Evolutionary conservation across 495 filamentous ascomycete species (phyloP).

Genomic region (Xylaria sp.): DNA sequence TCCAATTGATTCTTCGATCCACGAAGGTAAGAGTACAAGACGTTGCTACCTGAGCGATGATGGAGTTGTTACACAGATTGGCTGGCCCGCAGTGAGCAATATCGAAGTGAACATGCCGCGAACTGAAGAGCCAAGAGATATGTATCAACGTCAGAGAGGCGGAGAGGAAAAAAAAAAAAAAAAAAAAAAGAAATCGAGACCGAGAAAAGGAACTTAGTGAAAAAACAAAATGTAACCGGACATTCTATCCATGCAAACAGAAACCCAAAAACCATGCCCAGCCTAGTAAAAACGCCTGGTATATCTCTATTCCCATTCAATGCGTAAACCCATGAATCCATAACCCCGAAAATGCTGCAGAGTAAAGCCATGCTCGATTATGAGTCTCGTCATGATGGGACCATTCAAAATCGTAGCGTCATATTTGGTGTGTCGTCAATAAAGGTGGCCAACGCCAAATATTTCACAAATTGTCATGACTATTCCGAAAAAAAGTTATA

Average conservation of each 20-base stretch:
- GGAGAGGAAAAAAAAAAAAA: neutral
- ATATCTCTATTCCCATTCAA: slow-evolving; percentile 27
- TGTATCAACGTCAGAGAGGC: neutral
- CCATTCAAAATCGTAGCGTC: slow-evolving; percentile 24
- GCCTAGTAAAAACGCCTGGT: slow-evolving; percentile 25
- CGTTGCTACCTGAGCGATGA: slow-evolving; percentile 26
- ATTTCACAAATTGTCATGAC: slow-evolving; percentile 17
- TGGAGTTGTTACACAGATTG: slow-evolving; percentile 22
- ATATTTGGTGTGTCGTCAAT: slow-evolving; percentile 20
- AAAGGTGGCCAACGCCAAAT: slow-evolving; percentile 14
- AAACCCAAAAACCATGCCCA: slow-evolving; percentile 17
- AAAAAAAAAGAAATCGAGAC: neutral
- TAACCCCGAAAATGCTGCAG: slow-evolving; percentile 22
- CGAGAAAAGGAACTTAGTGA: neutral
- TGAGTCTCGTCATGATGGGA: slow-evolving; percentile 1
- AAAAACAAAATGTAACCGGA: slow-evolving; percentile 12
- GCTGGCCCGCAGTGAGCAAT: slow-evolving; percentile 23
- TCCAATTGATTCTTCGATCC: slow-evolving; percentile 16
- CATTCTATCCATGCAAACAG: slow-evolving; percentile 20
- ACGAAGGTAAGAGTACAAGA: slow-evolving; percentile 27
- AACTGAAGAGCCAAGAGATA: neutral
- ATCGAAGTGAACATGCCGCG: neutral
- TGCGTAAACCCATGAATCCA: slow-evolving; percentile 21
- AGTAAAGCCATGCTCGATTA: slow-evolving; percentile 18
- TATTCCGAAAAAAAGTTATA: slow-evolving; percentile 2